Base-by-base conservation (phyloP, 352 stramenopile genomes). In the Thalassiosira mediterranea region DNA sequence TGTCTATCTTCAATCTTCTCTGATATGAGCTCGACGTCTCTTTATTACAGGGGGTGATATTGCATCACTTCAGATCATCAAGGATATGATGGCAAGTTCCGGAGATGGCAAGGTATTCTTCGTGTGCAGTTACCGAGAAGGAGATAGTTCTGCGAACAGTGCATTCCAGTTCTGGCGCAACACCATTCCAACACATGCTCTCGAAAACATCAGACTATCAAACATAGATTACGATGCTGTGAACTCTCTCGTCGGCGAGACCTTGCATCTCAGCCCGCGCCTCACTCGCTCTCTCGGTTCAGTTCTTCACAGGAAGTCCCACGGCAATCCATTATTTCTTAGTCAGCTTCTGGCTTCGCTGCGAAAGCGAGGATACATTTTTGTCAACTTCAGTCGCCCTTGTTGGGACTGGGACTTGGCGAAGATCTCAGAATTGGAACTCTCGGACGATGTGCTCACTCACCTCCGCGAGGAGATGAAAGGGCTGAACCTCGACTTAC, bases 391-490 rank as follows among this genome's bases (percentile, higher is more conserved):
- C 1, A 4, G 11, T 10, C 37, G 44, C 21, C 51, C 51, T n/a
- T 42, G 58, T 17, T 67, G 58, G 58, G n/a, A 47, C 7, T 67
- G 58, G 58, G 34, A 56, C 31, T 47, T 67, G 13, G 44, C 38
- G 19, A 25, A 34, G 53, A 61, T 78, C 26, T 34, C 21, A 40
- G 46, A 72, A 17, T 17, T 78, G 21, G 53, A 78, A 47, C 48
- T 78, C 26, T 58, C 69, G 0, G 62, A 72, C 21, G 40, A 59
- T 60, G 69, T 78, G 5, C 37, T 78, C 19, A 28, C 38, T 11
- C 44, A 71, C 44, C 42, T 78, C 0, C 47, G 52, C 21, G 25
- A 46, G 0, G 49, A 78, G 46, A 72, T 78, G 38, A 13, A 56
- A 19, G 59, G 28, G 26, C 23, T 76, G 44, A n/a, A 48, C 32